Evolutionary conservation across 1,139 yeast species (phyloP).

Genomic region (Keqinozyma sinolaborantium): DNA sequence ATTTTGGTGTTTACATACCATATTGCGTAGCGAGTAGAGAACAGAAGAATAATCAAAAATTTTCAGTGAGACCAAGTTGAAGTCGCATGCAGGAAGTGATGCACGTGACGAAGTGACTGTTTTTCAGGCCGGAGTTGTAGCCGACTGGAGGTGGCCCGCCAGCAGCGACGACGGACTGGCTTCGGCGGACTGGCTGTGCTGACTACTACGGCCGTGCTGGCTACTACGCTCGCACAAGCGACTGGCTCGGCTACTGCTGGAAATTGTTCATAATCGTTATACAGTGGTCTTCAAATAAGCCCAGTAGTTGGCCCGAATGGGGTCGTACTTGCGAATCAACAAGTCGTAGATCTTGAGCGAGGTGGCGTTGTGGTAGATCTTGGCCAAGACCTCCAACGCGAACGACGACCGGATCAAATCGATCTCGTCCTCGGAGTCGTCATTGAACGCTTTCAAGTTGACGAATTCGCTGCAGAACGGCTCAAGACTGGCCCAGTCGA

Average conservation of each 20-base stretch:
- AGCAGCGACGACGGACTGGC: no score
- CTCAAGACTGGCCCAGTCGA: slow-evolving; percentile 33
- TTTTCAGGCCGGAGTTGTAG: no score
- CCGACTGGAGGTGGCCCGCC: no score
- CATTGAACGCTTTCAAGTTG: slow-evolving; percentile 16
- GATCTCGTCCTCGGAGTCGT: slow-evolving; percentile 11
- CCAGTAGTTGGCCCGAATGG: slow-evolving; percentile 73
- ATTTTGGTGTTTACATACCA: background rate
- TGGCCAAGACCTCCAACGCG: slow-evolving; percentile 67
- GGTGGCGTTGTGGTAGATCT: slow-evolving; percentile 37
- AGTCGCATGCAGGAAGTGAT: background rate
- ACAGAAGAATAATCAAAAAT: background rate
- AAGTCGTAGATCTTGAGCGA: slow-evolving; percentile 44
- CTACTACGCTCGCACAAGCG: no score
- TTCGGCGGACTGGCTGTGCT: no score
- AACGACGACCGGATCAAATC: slow-evolving; percentile 45
- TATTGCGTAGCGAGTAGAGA: background rate
- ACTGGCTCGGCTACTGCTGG: no score
- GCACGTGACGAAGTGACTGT: no score
- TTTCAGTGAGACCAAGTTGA: background rate
- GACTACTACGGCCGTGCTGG: no score
- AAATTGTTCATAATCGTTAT: background rate
- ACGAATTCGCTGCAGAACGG: slow-evolving; percentile 42
- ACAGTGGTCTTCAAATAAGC: slow-evolving; percentile 13
- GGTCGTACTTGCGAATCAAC: slow-evolving; percentile 54